phyloP scores from a whole-genome alignment of 2,329 filamentous ascomycete genomes.

The Sporothrix humicola region DNA sequence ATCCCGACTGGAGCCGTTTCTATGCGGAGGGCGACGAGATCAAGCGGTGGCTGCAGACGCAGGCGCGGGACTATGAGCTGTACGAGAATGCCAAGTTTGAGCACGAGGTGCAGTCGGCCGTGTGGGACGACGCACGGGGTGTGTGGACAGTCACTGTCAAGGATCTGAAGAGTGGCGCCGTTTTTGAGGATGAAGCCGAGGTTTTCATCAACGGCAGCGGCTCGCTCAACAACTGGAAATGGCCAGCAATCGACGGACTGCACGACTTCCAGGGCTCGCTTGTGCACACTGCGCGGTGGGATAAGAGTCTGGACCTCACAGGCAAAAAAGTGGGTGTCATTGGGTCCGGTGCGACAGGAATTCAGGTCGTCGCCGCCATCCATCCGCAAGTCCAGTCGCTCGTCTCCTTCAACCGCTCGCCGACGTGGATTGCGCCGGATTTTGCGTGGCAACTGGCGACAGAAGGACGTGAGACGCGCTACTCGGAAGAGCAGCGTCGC shows the following conservation, averaged over 20 bases:
- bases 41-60: conserved; percentile 26
- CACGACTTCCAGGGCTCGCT: conserved; percentile 57
- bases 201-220: conserved; percentile 28
- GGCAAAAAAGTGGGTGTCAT: conserved; percentile 57
- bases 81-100: conserved; percentile 25
- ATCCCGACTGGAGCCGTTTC: conserved; percentile 56
- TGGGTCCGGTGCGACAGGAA: conserved; percentile 59
- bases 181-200: conserved; percentile 25
- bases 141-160: conserved; percentile 26
- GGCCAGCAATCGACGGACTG: conserved; percentile 58
- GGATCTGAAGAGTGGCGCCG: not conserved
- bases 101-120: conserved; percentile 22
- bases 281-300: conserved; percentile 63
- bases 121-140: conserved; percentile 26
- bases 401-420: conserved; percentile 43
- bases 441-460: conserved; percentile 19
- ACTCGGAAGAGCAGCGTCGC: conserved; percentile 30
- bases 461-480: conserved; percentile 25
- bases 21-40: conserved; percentile 29
- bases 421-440: conserved; percentile 43
- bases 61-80: conserved; percentile 27
- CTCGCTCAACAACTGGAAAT: conserved; percentile 48
- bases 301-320: conserved; percentile 52
- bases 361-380: conserved; percentile 49
- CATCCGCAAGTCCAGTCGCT: conserved; percentile 33